phyloP scores from a whole-genome alignment of 129 eudicot genomes.

The Sambucus nigra region DNA sequence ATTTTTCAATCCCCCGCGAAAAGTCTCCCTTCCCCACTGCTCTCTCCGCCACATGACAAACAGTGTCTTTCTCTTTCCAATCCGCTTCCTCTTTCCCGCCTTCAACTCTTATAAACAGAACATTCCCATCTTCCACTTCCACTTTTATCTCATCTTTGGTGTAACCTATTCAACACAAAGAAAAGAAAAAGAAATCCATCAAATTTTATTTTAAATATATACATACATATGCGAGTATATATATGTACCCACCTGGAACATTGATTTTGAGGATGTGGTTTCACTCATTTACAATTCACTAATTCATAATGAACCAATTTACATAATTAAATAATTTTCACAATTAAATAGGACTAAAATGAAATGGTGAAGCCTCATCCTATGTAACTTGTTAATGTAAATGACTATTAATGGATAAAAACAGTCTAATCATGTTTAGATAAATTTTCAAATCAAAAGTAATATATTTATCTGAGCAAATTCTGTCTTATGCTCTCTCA shows the following conservation, averaged over 20 bases:
- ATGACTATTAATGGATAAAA: no score
- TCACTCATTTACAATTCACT: no score
- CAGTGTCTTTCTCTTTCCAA: constrained; percentile 37
- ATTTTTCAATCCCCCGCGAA: constrained; percentile 54
- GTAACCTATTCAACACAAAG: constrained; percentile 33
- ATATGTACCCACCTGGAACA: constrained; percentile 49
- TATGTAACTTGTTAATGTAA: no score
- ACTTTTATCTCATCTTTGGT: constrained; percentile 74
- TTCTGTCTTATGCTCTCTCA: no score
- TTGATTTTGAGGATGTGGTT: constrained; percentile 79
- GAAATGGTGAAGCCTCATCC: no score
- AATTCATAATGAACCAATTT: no score
- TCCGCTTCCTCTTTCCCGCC: constrained; percentile 33
- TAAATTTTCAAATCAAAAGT: no score
- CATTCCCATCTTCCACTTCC: constrained; percentile 83
- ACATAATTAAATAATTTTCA: no score
- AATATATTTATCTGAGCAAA: no score
- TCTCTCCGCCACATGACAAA: constrained; percentile 92
- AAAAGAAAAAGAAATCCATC: neutral
- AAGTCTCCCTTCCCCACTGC: constrained; percentile 31
- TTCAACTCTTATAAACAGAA: constrained; percentile 50
- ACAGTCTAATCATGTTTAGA: no score
- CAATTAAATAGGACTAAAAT: no score
- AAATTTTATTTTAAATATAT: neutral
- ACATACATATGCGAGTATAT: neutral